Conservation (phyloP, 2,329 filamentous ascomycete species). For the Fusarium albidum region DNA sequence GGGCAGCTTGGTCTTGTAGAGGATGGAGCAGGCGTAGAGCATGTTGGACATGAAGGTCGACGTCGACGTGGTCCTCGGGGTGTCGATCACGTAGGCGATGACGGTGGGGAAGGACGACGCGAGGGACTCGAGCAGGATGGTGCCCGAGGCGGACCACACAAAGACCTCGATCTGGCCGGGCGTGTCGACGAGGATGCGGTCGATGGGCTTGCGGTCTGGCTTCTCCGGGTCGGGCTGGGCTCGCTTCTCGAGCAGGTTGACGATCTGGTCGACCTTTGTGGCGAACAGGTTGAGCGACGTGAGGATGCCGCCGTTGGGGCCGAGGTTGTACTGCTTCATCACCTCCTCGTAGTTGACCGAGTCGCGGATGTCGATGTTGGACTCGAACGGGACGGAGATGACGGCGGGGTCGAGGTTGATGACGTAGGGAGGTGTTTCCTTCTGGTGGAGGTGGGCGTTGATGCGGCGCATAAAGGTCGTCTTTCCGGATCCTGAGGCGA, state of each 20-base stretch:
- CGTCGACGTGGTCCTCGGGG: conserved; percentile 89
- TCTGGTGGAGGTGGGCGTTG: conserved; percentile 87
- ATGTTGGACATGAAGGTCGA: conserved; percentile 99
- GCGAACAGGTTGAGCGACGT: conserved; percentile 96
- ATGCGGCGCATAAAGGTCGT: conserved; percentile 99
- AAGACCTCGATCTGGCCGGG: conserved; percentile 99
- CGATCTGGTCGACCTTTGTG: conserved; percentile 97
- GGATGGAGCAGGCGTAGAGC: conserved; percentile 97
- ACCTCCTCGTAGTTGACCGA: conserved; percentile 99
- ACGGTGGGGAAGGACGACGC: conserved; percentile 96
- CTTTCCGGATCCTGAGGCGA: conserved; percentile 80
- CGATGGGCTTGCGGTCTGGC: conserved; percentile 69
- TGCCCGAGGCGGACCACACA: conserved; percentile 95
- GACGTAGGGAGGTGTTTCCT: conserved; percentile 87
- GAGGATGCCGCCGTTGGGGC: conserved; percentile 95
- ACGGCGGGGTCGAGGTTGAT: conserved; percentile 98
- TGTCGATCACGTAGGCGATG: conserved; percentile 97
- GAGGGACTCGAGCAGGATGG: conserved; percentile 90
- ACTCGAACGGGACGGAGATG: conserved; percentile 89
- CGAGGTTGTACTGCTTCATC: conserved; percentile 99
- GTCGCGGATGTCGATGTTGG: conserved; percentile 98
- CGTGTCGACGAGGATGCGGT: conserved; percentile 92
- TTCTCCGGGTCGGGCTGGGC: conserved; percentile 69
- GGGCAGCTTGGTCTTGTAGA: conserved; percentile 97
- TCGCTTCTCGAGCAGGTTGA: conserved; percentile 88